Evolutionary conservation across 768 basidiomycete genomes (phyloP), one percentile per base, ranked within the genome.

Genomic region (Boletus huronensis): DNA sequence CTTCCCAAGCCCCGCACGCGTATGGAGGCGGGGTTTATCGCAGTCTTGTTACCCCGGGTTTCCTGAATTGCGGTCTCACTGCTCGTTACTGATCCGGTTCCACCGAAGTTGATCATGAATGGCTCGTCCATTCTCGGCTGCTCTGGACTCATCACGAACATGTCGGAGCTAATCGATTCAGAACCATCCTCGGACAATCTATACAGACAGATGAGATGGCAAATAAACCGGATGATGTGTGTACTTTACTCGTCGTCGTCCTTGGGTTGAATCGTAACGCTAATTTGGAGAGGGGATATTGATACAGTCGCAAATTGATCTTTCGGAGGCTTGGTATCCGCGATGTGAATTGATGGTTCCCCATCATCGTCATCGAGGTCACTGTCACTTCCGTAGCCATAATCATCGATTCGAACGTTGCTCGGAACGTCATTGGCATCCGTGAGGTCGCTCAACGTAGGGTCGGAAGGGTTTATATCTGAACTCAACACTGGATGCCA

Each of bases 341-440:
- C 32, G 8, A 35, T 17, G 9, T n/a, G n/a, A 36, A 39, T 35
- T 5, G 29, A 19, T 14, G 17, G 34, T 11, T 43, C 51, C 13
- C 62, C 65, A 9, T 67, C 66, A 10, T 65, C 64, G 17, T 67
- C 72, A 26, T 70, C 70, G 6, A 72, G 64, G 35, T 72, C 72
- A 19, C 72, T 72, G 51, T 72, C 35, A n/a, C 35, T 36, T n/a
- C 3, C 35, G 9, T 36, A 36, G 17, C 35, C 35, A 36, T 36
- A 36, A 2, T 66, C 67, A 3, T 60, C 62, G 5, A 63, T 50
- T 5, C 1, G 25, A 36, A 44, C 16, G 8, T 49, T 17, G 10
- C 35, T 48, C 3, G 57, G 64, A 19, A 64, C 25, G 17, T 43
- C 57, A 10, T 45, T 35, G 26, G 14, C 40, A 23, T 50, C 50